Percentiles rank a stretch among this genome's conserved stretches.
phyloP scores from a whole-genome alignment of 2,329 filamentous ascomycete genomes.

The Teratosphaeria pseudoeucalypti region DNA sequence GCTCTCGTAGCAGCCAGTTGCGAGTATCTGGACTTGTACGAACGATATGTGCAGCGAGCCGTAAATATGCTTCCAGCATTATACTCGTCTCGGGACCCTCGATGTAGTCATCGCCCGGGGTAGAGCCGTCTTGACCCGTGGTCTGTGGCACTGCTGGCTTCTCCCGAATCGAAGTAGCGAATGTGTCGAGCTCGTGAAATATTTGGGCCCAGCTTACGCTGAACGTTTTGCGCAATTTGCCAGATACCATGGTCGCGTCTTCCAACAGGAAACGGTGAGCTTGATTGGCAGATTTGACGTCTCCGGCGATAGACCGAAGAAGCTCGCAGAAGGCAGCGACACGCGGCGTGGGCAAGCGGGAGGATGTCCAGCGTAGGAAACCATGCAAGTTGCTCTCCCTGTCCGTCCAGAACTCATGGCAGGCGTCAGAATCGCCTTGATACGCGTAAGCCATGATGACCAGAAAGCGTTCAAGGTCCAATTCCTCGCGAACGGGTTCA shows the following conservation, averaged over 20 bases:
- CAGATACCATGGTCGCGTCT: constrained; percentile 51
- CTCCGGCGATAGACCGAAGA: constrained; percentile 76
- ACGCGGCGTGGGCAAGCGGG: constrained; percentile 86
- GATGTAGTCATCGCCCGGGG: constrained; percentile 30
- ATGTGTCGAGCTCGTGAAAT: constrained; percentile 78
- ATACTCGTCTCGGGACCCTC: constrained; percentile 91
- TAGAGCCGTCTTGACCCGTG: constrained; percentile 25
- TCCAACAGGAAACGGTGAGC: constrained; percentile 86
- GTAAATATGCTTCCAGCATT: constrained; percentile 90
- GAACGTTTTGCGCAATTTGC: constrained; percentile 67
- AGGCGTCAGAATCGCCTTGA: constrained; percentile 72
- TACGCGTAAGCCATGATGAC: constrained; percentile 88
- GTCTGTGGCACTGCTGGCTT: constrained; percentile 54
- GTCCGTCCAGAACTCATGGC: constrained; percentile 83
- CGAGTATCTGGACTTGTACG: constrained; percentile 63
- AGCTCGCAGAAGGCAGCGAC: constrained; percentile 96
- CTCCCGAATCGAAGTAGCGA: constrained; percentile 67
- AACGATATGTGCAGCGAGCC: constrained; percentile 74
- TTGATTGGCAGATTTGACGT: constrained; percentile 68
- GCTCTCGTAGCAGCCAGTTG: constrained; percentile 59
- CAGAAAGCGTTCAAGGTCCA: constrained; percentile 75
- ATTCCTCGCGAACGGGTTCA: constrained; percentile 28
- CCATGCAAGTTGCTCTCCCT: constrained; percentile 87
- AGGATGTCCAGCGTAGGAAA: constrained; percentile 95
- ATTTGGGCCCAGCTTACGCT: constrained; percentile 91